Evolutionary conservation across 2,329 filamentous ascomycete genomes (phyloP).

Genomic region (Aspergillus viridinutans): DNA sequence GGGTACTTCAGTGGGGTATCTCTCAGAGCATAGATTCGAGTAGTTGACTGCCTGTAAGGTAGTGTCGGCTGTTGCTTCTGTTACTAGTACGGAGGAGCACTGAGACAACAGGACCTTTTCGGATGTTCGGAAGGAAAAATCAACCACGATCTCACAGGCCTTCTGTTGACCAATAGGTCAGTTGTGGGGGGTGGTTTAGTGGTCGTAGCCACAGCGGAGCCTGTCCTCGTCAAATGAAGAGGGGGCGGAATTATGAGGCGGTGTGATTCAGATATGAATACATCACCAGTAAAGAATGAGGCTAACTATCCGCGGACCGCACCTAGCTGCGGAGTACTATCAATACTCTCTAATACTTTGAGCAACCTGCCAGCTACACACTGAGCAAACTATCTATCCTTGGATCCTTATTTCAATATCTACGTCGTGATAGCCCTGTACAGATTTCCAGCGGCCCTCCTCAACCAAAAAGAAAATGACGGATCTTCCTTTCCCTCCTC

Average conservation of each 20-base stretch:
- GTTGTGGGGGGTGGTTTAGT: neutral
- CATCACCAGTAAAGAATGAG: neutral
- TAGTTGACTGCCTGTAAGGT: too few relatives aligned
- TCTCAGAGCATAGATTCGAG: neutral
- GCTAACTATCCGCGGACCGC: neutral
- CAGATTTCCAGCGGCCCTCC: constrained; percentile 17
- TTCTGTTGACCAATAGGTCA: neutral
- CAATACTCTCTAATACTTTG: neutral
- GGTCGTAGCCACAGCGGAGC: neutral
- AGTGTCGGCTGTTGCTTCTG: neutral
- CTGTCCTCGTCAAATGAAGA: neutral
- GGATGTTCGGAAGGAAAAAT: neutral
- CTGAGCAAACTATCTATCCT: neutral
- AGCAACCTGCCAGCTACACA: neutral
- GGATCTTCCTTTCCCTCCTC: constrained; percentile 42
- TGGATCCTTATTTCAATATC: neutral
- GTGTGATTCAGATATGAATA: neutral
- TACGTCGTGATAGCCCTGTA: constrained; percentile 15
- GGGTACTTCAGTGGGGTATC: neutral
- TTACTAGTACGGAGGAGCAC: neutral
- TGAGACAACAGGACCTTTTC: too few relatives aligned
- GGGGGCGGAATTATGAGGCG: neutral
- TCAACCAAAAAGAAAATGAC: constrained; percentile 20
- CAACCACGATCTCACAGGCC: neutral
- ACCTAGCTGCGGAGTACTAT: too few relatives aligned